Conservation (phyloP, 805 yeast species). For the Ascoidea tarda region DNA sequence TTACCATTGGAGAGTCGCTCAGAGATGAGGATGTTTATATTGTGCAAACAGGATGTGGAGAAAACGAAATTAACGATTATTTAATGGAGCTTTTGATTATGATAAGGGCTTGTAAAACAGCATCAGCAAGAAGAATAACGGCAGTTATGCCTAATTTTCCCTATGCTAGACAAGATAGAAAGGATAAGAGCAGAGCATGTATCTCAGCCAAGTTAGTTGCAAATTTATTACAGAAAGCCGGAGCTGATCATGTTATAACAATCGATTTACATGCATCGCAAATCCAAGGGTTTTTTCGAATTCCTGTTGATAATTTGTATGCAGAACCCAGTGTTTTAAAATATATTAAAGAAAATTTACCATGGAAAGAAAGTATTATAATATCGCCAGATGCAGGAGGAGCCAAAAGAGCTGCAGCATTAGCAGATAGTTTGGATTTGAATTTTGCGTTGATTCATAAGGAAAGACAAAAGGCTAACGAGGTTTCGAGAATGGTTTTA, state of each 20-base stretch:
- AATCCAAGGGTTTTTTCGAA: conserved; percentile 91
- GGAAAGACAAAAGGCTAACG: conserved; percentile 91
- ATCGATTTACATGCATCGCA: conserved; percentile 97
- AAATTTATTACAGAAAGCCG: conserved; percentile 81
- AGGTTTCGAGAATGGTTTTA: conserved; percentile 86
- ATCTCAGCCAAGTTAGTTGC: conserved; percentile 93
- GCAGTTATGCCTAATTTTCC: conserved; percentile 95
- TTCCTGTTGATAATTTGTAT: conserved; percentile 90
- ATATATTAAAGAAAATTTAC: conserved; percentile 57
- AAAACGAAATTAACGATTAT: conserved; percentile 59
- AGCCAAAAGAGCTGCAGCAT: conserved; percentile 89
- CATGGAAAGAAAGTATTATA: conserved; percentile 47
- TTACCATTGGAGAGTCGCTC: conserved; percentile 74
- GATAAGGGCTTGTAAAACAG: conserved; percentile 92
- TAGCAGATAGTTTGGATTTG: conserved; percentile 84
- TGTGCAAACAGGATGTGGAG: conserved; percentile 74
- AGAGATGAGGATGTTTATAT: conserved; percentile 84
- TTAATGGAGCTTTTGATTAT: conserved; percentile 79
- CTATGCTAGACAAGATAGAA: conserved; percentile 94
- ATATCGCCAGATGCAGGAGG: conserved; percentile 99
- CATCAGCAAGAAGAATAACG: conserved; percentile 86
- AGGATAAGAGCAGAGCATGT: conserved; percentile 92
- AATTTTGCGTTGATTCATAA: conserved; percentile 94
- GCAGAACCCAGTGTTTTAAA: conserved; percentile 87
- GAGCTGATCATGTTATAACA: conserved; percentile 90